Evolutionary conservation across 2,329 filamentous ascomycete species (phyloP).

Genomic region (Aspergillus uvarum): DNA sequence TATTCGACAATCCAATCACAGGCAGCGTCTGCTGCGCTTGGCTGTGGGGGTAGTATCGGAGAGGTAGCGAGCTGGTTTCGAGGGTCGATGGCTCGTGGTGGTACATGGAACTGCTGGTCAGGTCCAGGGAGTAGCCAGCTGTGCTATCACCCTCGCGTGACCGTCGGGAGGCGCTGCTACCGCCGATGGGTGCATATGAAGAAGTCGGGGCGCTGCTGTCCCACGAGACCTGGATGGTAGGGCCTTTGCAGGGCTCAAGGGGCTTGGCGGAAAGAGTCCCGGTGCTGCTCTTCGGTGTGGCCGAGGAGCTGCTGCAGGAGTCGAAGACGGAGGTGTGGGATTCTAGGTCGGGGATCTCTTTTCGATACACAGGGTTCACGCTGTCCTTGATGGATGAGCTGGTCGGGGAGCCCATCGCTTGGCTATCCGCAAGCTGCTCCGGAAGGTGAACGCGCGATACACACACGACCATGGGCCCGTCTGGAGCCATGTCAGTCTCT

Average conservation of each 20-base stretch:
- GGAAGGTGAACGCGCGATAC: slow-evolving; percentile 32
- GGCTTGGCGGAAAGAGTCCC: slow-evolving; percentile 2
- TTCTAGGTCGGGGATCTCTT: slow-evolving; percentile 20
- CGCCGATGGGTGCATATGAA: slow-evolving; percentile 13
- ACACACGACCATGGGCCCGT: slow-evolving; percentile 26
- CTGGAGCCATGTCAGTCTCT: slow-evolving; percentile 14
- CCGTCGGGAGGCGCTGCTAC: not conserved
- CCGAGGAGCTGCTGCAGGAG: slow-evolving; percentile 14
- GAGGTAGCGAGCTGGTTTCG: slow-evolving; percentile 13
- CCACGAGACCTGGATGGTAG: slow-evolving; percentile 13
- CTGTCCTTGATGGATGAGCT: slow-evolving; percentile 12
- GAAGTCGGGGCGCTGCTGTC: slow-evolving; percentile 9
- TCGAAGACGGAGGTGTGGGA: slow-evolving; percentile 25
- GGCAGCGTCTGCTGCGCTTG: slow-evolving; percentile 13
- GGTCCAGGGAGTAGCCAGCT: slow-evolving; percentile 8
- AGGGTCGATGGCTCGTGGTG: slow-evolving; percentile 13
- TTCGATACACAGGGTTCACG: slow-evolving; percentile 15
- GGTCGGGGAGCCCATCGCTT: slow-evolving; percentile 19
- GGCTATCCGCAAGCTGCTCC: slow-evolving; percentile 20
- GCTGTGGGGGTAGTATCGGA: slow-evolving; percentile 18
- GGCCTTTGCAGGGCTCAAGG: slow-evolving; percentile 1
- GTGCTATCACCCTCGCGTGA: slow-evolving; percentile 4
- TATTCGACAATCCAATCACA: slow-evolving; percentile 15
- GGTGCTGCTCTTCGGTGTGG: not conserved
- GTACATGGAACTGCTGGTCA: slow-evolving; percentile 7